phyloP scores from a whole-genome alignment of 129 eudicot species.

The Flaveria brownii region DNA sequence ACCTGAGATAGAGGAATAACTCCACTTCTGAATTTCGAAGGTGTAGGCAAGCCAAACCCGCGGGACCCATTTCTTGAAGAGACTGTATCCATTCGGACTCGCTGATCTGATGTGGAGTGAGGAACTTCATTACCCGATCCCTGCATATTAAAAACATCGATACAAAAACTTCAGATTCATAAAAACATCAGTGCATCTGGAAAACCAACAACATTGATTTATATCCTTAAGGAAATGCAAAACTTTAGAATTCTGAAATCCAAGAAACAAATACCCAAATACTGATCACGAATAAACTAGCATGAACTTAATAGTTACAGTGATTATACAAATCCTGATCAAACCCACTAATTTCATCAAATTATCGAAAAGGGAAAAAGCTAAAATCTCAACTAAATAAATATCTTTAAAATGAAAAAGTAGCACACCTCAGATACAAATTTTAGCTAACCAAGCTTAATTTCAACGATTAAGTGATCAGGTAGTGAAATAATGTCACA shows the following conservation, averaged over 20 bases:
- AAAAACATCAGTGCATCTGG: background rate
- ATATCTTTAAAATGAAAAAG: no score
- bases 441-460: background rate
- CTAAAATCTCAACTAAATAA: background rate
- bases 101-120: constrained; percentile 39
- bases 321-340: background rate
- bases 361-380: background rate
- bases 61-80: constrained; percentile 40
- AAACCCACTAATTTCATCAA: background rate
- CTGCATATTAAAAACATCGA: constrained; percentile 31
- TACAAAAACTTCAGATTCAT: background rate
- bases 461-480: background rate
- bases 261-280: background rate
- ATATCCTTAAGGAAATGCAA: background rate
- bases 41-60: constrained; percentile 64
- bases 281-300: no score
- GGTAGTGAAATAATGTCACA: no score
- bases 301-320: background rate
- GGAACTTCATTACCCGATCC: constrained; percentile 57
- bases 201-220: background rate
- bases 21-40: constrained; percentile 61
- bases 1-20: constrained; percentile 63
- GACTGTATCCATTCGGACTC: constrained; percentile 46
- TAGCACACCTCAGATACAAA: background rate
- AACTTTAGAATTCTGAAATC: background rate